phyloP scores from a whole-genome alignment of 2,329 filamentous ascomycete genomes.

The Fusarium verrucosum region DNA sequence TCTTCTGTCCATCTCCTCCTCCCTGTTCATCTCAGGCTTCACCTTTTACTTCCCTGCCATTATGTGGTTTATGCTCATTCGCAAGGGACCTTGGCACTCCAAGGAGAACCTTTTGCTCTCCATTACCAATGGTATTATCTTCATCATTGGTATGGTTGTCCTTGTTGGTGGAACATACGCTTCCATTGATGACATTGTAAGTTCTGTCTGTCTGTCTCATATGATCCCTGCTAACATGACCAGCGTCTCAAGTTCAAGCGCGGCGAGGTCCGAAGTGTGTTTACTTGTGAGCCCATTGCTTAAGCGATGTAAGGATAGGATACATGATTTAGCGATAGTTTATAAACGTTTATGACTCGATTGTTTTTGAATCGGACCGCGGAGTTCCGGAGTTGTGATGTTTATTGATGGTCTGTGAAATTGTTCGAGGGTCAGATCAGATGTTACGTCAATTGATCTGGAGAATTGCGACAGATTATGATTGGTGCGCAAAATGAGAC shows the following conservation, averaged over 20 bases:
- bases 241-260: conserved; percentile 43
- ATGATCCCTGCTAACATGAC: conserved; percentile 15
- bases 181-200: conserved; percentile 47
- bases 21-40: conserved; percentile 59
- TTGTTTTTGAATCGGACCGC: not conserved
- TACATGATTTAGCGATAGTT: conserved; percentile 20
- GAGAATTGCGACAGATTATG: not conserved
- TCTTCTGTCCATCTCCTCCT: conserved; percentile 65
- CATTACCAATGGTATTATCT: conserved; percentile 42
- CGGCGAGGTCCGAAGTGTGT: conserved; percentile 43
- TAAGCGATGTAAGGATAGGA: conserved; percentile 28
- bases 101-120: conserved; percentile 44
- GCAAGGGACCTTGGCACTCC: conserved; percentile 46
- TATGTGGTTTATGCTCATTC: conserved; percentile 55
- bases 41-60: conserved; percentile 56
- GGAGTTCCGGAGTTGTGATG: conserved; percentile 13
- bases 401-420: not conserved
- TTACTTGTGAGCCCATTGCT: conserved; percentile 45
- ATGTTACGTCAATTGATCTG: conserved; percentile 10
- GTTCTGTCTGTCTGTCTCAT: not conserved
- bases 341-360: conserved; percentile 13
- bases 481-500: conserved; percentile 9
- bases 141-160: conserved; percentile 47
- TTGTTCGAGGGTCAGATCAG: not conserved
- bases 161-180: conserved; percentile 49